Conservation (phyloP, 2,329 filamentous ascomycete genomes). For the Samsoniella hepiali region DNA sequence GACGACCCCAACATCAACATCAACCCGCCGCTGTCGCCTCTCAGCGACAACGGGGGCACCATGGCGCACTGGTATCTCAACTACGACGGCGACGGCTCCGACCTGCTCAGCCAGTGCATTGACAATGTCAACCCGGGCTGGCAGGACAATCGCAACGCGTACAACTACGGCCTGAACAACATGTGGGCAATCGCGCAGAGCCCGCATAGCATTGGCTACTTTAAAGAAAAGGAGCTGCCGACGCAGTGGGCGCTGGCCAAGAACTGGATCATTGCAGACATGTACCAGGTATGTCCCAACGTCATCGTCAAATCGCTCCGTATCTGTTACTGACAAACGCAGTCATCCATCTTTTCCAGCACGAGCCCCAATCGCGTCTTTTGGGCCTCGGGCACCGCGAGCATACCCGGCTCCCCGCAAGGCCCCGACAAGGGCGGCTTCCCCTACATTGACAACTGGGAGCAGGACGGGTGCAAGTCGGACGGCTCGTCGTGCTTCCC, state of each 20-base stretch:
- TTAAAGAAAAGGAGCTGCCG: conserved; percentile 48
- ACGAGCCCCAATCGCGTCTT: conserved; percentile 53
- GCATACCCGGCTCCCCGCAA: conserved; percentile 45
- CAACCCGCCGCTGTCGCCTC: conserved; percentile 39
- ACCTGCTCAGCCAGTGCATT: conserved; percentile 36
- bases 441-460: conserved; percentile 49
- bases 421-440: conserved; percentile 39
- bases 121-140: conserved; percentile 49
- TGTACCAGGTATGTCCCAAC: conserved; percentile 41
- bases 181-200: conserved; percentile 53
- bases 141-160: conserved; percentile 47
- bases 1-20: conserved; percentile 53
- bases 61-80: conserved; percentile 55
- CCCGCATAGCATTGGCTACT: conserved; percentile 50
- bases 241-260: conserved; percentile 54
- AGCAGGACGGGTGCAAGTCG: conserved; percentile 42
- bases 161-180: conserved; percentile 50
- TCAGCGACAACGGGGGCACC: conserved; percentile 31
- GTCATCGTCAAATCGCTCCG: conserved; percentile 39
- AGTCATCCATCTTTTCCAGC: conserved; percentile 11
- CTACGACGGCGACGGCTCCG: conserved; percentile 38
- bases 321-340: conserved; percentile 21
- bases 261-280: conserved; percentile 52
- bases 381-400: conserved; percentile 49
- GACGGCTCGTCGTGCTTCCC: conserved; percentile 49